Conservation (phyloP, 1,139 yeast genomes). For the Pichia sp. region DNA sequence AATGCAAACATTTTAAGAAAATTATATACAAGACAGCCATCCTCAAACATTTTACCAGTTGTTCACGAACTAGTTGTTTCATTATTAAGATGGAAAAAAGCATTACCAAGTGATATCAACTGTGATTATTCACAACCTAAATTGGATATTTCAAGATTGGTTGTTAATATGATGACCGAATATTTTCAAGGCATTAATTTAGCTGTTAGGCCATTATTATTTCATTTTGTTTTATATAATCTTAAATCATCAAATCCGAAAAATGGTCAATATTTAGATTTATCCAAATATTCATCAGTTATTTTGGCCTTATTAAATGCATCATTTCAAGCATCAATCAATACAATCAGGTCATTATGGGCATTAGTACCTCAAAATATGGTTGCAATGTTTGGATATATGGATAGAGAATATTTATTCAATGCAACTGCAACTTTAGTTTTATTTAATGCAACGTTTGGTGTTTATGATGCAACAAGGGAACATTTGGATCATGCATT, state of each 20-base stretch:
- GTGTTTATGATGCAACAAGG: conserved; percentile 70
- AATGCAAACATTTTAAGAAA: conserved; percentile 69
- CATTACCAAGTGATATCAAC: conserved; percentile 55
- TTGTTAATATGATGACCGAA: conserved; percentile 77
- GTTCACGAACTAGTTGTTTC: conserved; percentile 66
- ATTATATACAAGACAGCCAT: conserved; percentile 71
- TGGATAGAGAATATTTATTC: conserved; percentile 81
- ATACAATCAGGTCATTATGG: conserved; percentile 70
- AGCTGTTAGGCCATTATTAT: conserved; percentile 73
- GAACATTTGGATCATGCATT: conserved; percentile 72
- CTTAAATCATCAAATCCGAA: conserved; percentile 37
- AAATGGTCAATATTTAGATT: conserved; percentile 47
- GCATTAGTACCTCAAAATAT: conserved; percentile 65
- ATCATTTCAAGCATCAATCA: conserved; percentile 77
- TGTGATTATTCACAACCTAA: conserved; percentile 57
- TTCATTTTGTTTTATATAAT: conserved; percentile 73
- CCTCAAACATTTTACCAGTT: conserved; percentile 65
- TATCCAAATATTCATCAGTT: conserved; percentile 62
- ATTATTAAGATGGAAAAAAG: conserved; percentile 63
- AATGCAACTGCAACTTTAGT: conserved; percentile 76
- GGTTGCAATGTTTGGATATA: conserved; percentile 82
- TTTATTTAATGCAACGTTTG: conserved; percentile 74
- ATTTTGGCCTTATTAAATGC: conserved; percentile 67
- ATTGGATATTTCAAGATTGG: conserved; percentile 56
- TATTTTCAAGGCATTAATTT: conserved; percentile 80